These are phyloP conservation scores for Pelagophyceae sp. DNA, from an alignment of 352 stramenopile species.

Conservation along the genomic window DNA sequence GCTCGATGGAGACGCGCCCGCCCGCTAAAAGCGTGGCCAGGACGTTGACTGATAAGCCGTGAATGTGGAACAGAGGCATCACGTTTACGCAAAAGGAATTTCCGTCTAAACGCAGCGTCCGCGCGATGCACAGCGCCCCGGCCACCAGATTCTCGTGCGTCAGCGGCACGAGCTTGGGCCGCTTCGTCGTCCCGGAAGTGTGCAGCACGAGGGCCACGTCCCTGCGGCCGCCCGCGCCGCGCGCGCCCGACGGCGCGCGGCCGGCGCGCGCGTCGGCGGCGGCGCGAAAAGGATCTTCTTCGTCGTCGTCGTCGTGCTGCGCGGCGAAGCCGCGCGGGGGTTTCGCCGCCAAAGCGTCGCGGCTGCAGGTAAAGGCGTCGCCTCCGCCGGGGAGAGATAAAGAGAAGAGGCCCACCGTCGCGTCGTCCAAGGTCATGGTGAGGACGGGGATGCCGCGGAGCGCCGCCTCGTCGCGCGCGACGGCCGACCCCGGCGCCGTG, in stretches of 20 bases:
- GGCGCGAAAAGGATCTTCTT: too few relatives aligned
- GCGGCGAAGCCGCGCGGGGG: too few relatives aligned
- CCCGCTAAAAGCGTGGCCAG: slow-evolving; percentile 8
- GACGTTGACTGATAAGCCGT: slow-evolving; percentile 1
- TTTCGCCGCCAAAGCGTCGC: too few relatives aligned
- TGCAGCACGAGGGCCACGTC: background rate
- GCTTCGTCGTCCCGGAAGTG: slow-evolving; percentile 2
- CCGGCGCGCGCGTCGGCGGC: too few relatives aligned
- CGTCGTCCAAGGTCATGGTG: too few relatives aligned
- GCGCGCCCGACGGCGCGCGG: background rate
- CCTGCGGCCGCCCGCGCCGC: background rate
- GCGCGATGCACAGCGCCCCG: background rate
- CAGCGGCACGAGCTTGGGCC: slow-evolving; percentile 18
- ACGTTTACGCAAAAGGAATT: background rate
- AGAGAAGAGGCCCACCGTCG: too few relatives aligned
- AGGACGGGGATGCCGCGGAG: background rate
- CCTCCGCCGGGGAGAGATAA: too few relatives aligned
- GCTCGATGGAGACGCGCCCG: too few relatives aligned
- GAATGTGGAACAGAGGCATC: slow-evolving; percentile 25
- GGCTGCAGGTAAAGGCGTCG: too few relatives aligned
- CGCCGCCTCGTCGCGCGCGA: background rate
- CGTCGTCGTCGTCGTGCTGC: too few relatives aligned
- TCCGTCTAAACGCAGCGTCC: background rate
- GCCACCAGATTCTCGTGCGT: background rate
- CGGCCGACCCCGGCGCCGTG: background rate